Conservation (phyloP, 2,329 filamentous ascomycete genomes). For the Penicillium frequentans region DNA sequence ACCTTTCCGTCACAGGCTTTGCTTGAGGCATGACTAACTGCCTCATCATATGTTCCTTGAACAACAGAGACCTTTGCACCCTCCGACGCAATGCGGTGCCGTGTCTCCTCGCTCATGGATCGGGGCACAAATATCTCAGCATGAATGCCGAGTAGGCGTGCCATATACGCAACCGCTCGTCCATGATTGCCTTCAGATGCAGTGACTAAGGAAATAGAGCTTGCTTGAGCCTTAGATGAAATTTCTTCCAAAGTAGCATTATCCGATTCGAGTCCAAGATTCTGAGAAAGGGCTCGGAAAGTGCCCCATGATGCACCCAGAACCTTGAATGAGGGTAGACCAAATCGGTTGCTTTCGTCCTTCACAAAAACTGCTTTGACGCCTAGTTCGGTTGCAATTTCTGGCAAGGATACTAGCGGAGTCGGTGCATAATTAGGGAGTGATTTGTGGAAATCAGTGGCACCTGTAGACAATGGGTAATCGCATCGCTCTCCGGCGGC, state of each 20-base stretch:
- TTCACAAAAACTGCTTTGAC: conserved; percentile 65
- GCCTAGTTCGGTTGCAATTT: conserved; percentile 58
- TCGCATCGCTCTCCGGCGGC: conserved; percentile 15
- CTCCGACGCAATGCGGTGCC: conserved; percentile 59
- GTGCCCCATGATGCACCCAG: conserved; percentile 75
- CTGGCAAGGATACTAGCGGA: conserved; percentile 53
- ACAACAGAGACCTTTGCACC: conserved; percentile 60
- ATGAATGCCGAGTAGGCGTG: conserved; percentile 55
- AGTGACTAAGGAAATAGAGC: conserved; percentile 54
- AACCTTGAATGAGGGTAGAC: conserved; percentile 76
- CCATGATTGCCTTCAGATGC: conserved; percentile 79
- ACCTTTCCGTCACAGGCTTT: conserved; percentile 40
- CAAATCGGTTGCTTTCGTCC: conserved; percentile 68
- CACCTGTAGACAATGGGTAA: conserved; percentile 9
- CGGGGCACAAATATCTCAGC: conserved; percentile 64
- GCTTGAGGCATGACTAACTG: conserved; percentile 52
- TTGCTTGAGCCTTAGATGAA: conserved; percentile 29
- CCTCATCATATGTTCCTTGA: conserved; percentile 63
- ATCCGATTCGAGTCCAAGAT: conserved; percentile 46
- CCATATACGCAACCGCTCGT: conserved; percentile 70
- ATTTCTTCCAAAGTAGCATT: conserved; percentile 47
- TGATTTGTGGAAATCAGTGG: conserved; percentile 54
- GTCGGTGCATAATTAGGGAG: conserved; percentile 61
- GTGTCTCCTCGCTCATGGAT: conserved; percentile 56
- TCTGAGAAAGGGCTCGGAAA: conserved; percentile 56